phyloP scores from a whole-genome alignment of 2,329 filamentous ascomycete species.

The Apiospora phragmitis region DNA sequence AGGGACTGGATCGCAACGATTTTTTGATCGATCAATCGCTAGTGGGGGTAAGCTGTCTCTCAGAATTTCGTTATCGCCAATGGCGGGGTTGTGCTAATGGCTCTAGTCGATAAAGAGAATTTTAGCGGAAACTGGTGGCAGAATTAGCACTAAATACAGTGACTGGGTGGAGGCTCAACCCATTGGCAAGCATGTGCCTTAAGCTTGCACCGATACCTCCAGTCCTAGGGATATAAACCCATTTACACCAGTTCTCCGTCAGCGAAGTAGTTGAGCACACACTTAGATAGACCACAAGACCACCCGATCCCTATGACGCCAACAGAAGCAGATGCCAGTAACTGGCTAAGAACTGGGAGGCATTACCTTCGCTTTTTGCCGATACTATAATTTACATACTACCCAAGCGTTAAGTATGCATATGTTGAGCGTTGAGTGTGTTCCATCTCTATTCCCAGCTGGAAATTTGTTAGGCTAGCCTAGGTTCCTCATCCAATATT shows the following conservation, averaged over 20 bases:
- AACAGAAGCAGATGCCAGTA: too few relatives aligned
- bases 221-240: not conserved
- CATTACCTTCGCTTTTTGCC: too few relatives aligned
- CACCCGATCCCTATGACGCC: too few relatives aligned
- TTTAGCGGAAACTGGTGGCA: constrained; percentile 11
- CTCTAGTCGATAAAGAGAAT: constrained; percentile 9
- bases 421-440: too few relatives aligned
- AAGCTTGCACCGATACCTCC: too few relatives aligned
- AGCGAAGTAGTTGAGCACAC: not conserved
- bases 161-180: not conserved
- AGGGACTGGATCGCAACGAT: not conserved
- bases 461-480: too few relatives aligned
- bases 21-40: not conserved
- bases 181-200: not conserved
- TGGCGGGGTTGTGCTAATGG: not conserved
- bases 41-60: not conserved
- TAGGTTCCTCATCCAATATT: not conserved
- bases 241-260: not conserved
- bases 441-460: too few relatives aligned
- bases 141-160: not conserved
- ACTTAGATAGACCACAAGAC: too few relatives aligned
- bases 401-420: too few relatives aligned
- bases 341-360: too few relatives aligned
- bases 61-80: constrained; percentile 7
- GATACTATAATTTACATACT: too few relatives aligned